Percentiles rank a stretch among this genome's conserved stretches.
These are phyloP conservation scores for Tylopilus rubrobrunneus DNA, from an alignment of 768 basidiomycete genomes.

Conservation along the genomic window DNA sequence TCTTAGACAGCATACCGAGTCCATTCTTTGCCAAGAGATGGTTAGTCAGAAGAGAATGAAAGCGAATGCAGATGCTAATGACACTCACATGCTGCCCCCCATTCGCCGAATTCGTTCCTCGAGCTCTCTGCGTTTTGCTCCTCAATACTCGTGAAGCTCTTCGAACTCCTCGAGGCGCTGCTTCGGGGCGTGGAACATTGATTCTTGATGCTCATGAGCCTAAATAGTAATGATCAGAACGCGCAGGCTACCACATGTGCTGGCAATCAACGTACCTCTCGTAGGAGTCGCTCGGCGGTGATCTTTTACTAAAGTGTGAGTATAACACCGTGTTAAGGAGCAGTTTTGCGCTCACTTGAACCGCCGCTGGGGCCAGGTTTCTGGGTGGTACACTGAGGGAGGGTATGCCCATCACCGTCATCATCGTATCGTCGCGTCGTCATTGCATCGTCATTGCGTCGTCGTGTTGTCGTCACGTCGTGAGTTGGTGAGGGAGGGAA, in stretches of 20 bases:
- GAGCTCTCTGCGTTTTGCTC: constrained; percentile 89
- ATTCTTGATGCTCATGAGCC: constrained; percentile 98
- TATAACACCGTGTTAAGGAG: neutral
- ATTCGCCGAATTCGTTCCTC: constrained; percentile 84
- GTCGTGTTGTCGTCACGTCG: too few relatives aligned
- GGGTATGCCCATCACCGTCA: too few relatives aligned
- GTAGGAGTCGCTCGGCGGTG: constrained; percentile 95
- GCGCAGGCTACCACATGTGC: neutral
- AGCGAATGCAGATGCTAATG: neutral
- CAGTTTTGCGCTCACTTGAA: constrained; percentile 58
- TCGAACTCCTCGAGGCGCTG: constrained; percentile 97
- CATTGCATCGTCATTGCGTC: too few relatives aligned
- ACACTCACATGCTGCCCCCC: constrained; percentile 70
- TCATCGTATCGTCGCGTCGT: too few relatives aligned
- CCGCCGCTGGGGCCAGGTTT: constrained; percentile 91
- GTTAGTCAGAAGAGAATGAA: neutral
- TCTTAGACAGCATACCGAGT: constrained; percentile 85
- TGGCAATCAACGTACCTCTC: constrained; percentile 58
- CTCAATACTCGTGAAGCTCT: constrained; percentile 84
- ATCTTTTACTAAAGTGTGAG: constrained; percentile 52
- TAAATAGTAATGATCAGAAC: constrained; percentile 27
- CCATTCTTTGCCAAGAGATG: constrained; percentile 69
- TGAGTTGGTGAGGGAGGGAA: too few relatives aligned
- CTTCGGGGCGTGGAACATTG: constrained; percentile 84
- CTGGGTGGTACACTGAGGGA: constrained; percentile 34